These are phyloP conservation scores for Cordyceps cateniannulata DNA, from an alignment of 2,329 filamentous ascomycete species.

Conservation along the genomic window DNA sequence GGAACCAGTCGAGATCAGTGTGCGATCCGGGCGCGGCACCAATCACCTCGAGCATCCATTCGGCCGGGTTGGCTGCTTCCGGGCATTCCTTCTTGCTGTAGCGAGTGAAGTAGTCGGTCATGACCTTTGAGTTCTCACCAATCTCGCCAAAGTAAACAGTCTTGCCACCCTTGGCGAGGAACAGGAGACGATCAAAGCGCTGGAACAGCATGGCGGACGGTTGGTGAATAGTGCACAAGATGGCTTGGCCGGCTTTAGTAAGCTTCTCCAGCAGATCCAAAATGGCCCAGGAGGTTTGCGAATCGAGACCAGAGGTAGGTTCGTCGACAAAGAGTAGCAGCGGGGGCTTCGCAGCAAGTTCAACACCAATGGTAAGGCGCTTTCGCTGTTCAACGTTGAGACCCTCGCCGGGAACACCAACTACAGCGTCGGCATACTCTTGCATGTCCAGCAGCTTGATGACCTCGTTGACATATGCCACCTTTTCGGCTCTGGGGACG, in stretches of 20 bases:
- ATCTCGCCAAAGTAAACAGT: slow-evolving; percentile 81
- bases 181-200: slow-evolving; percentile 66
- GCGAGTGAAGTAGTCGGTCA: slow-evolving; percentile 71
- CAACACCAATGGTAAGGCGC: slow-evolving; percentile 90
- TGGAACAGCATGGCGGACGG: slow-evolving; percentile 35
- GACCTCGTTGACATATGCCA: slow-evolving; percentile 82
- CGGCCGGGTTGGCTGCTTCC: slow-evolving; percentile 67
- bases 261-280: slow-evolving; percentile 82
- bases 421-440: slow-evolving; percentile 81
- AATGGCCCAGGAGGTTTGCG: slow-evolving; percentile 90
- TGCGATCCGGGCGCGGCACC: slow-evolving; percentile 58
- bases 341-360: slow-evolving; percentile 85
- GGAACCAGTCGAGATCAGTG: slow-evolving; percentile 59
- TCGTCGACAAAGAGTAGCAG: slow-evolving; percentile 90
- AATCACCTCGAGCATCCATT: slow-evolving; percentile 67
- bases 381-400: slow-evolving; percentile 65
- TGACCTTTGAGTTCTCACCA: slow-evolving; percentile 59
- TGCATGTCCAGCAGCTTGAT: slow-evolving; percentile 89
- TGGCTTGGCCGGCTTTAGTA: slow-evolving; percentile 80
- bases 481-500: slow-evolving; percentile 68
- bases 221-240: slow-evolving; percentile 59
- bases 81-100: slow-evolving; percentile 62
- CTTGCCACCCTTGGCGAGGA: slow-evolving; percentile 67
- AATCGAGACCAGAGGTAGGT: slow-evolving; percentile 89
- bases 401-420: slow-evolving; percentile 85